phyloP scores from a whole-genome alignment of 192 early-diverging fungal genomes.

The Linnemannia exigua region DNA sequence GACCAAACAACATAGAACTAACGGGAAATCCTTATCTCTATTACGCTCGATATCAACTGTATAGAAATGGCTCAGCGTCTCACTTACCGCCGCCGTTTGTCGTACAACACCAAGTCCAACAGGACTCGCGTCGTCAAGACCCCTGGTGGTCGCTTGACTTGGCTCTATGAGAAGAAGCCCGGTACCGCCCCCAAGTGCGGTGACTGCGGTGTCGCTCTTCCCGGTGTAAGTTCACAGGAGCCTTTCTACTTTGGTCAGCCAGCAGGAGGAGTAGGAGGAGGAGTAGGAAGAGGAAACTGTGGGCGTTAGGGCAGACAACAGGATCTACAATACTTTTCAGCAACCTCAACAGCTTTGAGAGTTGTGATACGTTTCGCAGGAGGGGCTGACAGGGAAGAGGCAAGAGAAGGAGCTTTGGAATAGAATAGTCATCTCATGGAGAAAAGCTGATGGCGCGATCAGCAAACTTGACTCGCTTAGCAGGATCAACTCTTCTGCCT shows the following conservation, averaged over 20 bases:
- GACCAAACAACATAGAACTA: neutral
- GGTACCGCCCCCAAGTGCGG: constrained; percentile 95
- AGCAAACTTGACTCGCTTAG: neutral
- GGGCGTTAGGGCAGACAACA: neutral
- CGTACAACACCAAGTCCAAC: constrained; percentile 95
- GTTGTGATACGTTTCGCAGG: neutral
- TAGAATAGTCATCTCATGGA: neutral
- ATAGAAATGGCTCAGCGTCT: constrained; percentile 92
- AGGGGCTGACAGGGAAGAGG: neutral
- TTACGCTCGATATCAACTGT: neutral
- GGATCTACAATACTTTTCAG: neutral
- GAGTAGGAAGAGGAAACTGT: neutral
- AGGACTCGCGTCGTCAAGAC: constrained; percentile 89
- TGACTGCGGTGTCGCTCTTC: constrained; percentile 92
- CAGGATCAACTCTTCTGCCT: neutral
- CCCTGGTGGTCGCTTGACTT: constrained; percentile 93
- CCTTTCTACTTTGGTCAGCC: neutral
- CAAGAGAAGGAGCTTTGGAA: neutral
- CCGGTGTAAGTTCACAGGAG: constrained; percentile 80
- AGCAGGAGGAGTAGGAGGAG: neutral
- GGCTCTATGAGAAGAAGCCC: constrained; percentile 94
- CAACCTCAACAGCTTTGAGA: neutral
- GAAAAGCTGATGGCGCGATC: neutral
- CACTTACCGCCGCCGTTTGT: constrained; percentile 88
- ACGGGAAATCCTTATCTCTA: neutral